Evolutionary conservation across 495 filamentous ascomycete genomes (phyloP), one percentile per base, ranked within the genome.

Genomic region (Aspergillus sclerotioniger): DNA sequence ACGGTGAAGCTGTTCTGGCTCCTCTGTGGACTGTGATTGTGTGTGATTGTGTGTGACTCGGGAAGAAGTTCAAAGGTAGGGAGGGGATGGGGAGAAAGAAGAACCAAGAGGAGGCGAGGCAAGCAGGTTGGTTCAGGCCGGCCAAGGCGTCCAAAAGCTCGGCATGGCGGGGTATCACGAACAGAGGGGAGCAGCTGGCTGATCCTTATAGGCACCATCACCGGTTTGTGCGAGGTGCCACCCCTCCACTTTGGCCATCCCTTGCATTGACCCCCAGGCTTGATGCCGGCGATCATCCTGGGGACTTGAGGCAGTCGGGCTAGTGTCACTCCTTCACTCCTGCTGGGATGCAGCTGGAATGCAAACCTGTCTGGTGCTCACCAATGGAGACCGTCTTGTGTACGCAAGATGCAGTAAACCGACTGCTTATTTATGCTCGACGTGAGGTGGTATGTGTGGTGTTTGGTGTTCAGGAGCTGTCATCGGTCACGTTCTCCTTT

Each of bases 131-230:
- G 25, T 25, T 25, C 25, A 25, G 15, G 47, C 31, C 25, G 16
- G 47, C 47, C 47, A 50, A 50, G 47, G 29, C 13, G 37, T 41
- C 12, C 37, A 57, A 51, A 57, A 25, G 45, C 55, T 57, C 55
- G 55, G 55, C 55, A 57, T 57, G 28, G 55, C 55, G 55, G 47
- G 54, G 44, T 32, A 49, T 43, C 33, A 53, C 51, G 32, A 53
- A 53, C 39, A 39, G 15, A 25, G 46, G 17, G 10, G 12, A 50
- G 47, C 13, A 32, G 28, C 16, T 16, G 47, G 47, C 47, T 32
- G 47, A 50, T 50, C 47, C 28, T 16, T 50, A 31, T 32, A 50
- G 2, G 33, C 21, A 10, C 20, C 21, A 7, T 13, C 46, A 15
- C 46, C 19, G 20, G 28, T 49, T 49, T 1, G 33, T 35, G 33